Evolutionary conservation across 768 basidiomycete species (phyloP).

Genomic region (Gloeopeniophorella convolvens): DNA sequence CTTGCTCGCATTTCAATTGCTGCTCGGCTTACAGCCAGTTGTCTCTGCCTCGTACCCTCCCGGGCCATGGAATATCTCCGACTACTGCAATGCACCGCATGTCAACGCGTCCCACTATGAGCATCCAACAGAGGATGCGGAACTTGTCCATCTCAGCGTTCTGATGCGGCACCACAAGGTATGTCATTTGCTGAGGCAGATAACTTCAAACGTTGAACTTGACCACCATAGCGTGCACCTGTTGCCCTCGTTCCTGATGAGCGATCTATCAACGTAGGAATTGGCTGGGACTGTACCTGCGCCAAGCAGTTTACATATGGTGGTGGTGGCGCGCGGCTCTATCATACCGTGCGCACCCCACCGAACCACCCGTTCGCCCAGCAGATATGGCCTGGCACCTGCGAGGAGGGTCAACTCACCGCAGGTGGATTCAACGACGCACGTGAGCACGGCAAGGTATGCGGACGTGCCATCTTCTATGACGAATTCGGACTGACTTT

Average conservation of each 20-base stretch:
- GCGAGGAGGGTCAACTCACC: constrained; percentile 42
- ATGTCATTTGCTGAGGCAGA: background rate
- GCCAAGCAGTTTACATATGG: constrained; percentile 34
- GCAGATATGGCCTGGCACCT: constrained; percentile 41
- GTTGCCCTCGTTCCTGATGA: constrained; percentile 41
- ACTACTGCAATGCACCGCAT: constrained; percentile 44
- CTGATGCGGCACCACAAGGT: constrained; percentile 45
- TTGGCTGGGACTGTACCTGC: constrained; percentile 36
- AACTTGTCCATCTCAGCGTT: constrained; percentile 35
- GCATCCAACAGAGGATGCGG: constrained; percentile 26
- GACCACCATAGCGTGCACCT: constrained; percentile 34
- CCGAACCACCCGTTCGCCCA: constrained; percentile 37
- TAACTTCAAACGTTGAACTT: background rate
- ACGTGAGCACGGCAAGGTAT: constrained; percentile 35
- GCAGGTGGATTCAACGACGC: constrained; percentile 36
- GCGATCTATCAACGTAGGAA: constrained; percentile 30
- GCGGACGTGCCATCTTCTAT: background rate
- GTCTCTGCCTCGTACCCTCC: too few species aligned
- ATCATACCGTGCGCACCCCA: constrained; percentile 34
- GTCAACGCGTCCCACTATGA: constrained; percentile 33
- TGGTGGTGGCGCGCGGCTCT: constrained; percentile 30
- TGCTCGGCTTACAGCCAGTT: too few species aligned
- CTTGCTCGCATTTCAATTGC: too few species aligned
- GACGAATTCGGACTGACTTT: background rate
- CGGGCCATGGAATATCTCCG: constrained; percentile 42